A percentile compares a stretch with the other conserved stretches of the same genome.
These are phyloP conservation scores for Jamesozyma piceae DNA, from an alignment of 805 yeast species.

Conservation along the genomic window DNA sequence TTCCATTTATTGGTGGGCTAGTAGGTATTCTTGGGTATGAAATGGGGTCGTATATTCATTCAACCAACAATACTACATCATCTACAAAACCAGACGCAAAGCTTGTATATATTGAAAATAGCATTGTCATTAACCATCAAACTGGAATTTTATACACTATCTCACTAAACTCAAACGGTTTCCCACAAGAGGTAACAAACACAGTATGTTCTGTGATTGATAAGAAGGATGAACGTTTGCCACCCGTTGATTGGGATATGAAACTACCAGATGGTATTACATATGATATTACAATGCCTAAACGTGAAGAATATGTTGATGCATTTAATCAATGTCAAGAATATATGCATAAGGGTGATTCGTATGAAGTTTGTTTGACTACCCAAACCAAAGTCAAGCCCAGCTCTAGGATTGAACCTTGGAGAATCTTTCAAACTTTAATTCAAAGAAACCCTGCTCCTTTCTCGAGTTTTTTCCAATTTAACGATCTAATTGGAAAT, in stretches of 20 bases:
- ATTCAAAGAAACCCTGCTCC: slow-evolving; percentile 82
- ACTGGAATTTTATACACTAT: slow-evolving; percentile 41
- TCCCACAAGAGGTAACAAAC: slow-evolving; percentile 13
- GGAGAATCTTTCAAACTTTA: slow-evolving; percentile 73
- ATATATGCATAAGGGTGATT: slow-evolving; percentile 67
- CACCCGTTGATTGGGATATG: slow-evolving; percentile 4
- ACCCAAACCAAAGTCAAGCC: slow-evolving; percentile 55
- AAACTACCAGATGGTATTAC: slow-evolving; percentile 15
- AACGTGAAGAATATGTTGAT: slow-evolving; percentile 41
- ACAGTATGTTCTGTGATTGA: slow-evolving; percentile 4
- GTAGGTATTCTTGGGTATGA: slow-evolving; percentile 84
- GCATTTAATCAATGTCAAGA: slow-evolving; percentile 59
- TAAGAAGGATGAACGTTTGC: neutral
- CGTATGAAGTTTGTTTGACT: slow-evolving; percentile 88
- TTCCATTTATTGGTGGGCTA: slow-evolving; percentile 88
- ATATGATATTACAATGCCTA: slow-evolving; percentile 40
- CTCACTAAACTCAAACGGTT: slow-evolving; percentile 37
- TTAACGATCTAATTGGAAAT: slow-evolving; percentile 38
- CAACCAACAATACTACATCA: neutral
- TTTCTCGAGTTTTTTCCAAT: slow-evolving; percentile 70
- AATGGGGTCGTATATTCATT: slow-evolving; percentile 50
- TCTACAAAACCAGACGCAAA: slow-evolving; percentile 58
- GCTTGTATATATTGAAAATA: slow-evolving; percentile 59
- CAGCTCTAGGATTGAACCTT: slow-evolving; percentile 44
- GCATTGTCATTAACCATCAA: slow-evolving; percentile 45